Evolutionary conservation across 2,329 filamentous ascomycete species (phyloP).

Genomic region (Aspergillus sp.): DNA sequence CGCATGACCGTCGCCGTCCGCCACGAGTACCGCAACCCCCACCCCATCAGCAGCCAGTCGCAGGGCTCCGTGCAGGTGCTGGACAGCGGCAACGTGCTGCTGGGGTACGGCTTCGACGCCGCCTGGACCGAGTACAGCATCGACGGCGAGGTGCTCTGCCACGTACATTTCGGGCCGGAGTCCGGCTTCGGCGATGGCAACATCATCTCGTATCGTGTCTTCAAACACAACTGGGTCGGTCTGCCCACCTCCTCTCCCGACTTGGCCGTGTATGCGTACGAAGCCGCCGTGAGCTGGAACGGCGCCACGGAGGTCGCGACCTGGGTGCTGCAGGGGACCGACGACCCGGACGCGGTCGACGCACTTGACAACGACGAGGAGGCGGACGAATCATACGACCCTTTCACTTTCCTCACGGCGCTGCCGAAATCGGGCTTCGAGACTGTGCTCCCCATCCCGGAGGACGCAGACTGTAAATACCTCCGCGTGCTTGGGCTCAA

Average conservation of each 20-base stretch:
- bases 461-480: conserved; percentile 5
- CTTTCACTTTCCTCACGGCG: conserved; percentile 19
- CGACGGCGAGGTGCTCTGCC: conserved; percentile 48
- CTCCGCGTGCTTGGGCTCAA: conserved; percentile 25
- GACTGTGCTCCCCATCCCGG: conserved; percentile 24
- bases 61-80: conserved; percentile 48
- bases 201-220: conserved; percentile 53
- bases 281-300: conserved; percentile 34
- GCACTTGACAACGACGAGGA: no score
- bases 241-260: conserved; percentile 41
- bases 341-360: background rate
- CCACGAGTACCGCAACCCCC: conserved; percentile 40
- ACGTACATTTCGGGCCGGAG: conserved; percentile 47
- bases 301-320: conserved; percentile 35
- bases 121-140: conserved; percentile 54
- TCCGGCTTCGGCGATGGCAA: conserved; percentile 33
- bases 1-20: conserved; percentile 46
- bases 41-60: conserved; percentile 38
- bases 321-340: conserved; percentile 27
- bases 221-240: conserved; percentile 54
- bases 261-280: conserved; percentile 18
- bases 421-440: conserved; percentile 28
- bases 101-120: conserved; percentile 52
- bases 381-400: conserved; percentile 1
- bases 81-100: conserved; percentile 44